Evolutionary conservation across 177 flowering plant genomes (phyloP).

Genomic region (Tripterygium wilfordii): DNA sequence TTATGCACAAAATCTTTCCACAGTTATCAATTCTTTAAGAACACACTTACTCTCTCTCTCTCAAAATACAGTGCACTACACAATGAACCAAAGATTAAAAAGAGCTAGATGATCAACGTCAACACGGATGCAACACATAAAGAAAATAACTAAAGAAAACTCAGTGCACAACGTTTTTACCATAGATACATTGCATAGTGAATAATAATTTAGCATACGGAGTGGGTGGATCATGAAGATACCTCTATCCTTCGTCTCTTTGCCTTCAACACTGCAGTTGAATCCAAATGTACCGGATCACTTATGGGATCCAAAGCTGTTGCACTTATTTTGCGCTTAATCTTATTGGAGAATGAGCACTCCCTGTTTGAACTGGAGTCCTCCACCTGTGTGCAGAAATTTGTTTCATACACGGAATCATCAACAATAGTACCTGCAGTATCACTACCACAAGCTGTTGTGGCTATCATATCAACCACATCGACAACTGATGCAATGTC

Average conservation of each 20-base stretch:
- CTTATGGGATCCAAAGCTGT: constrained; percentile 55
- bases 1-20: no score
- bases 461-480: constrained; percentile 62
- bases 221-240: constrained; percentile 3
- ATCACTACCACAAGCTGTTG: constrained; percentile 63
- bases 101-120: no score
- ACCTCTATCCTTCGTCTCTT: constrained; percentile 54
- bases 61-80: no score
- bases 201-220: no score
- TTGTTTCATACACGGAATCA: constrained; percentile 62
- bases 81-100: no score
- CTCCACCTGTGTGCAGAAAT: constrained; percentile 55
- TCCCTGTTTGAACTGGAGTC: constrained; percentile 41
- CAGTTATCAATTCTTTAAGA: no score
- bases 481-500: constrained; percentile 62
- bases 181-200: no score
- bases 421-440: constrained; percentile 70
- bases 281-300: constrained; percentile 51
- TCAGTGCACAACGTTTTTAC: no score
- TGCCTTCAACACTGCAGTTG: constrained; percentile 51
- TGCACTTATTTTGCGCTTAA: constrained; percentile 50
- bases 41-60: no score
- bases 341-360: constrained; percentile 36
- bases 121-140: no score
- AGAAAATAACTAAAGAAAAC: no score